Conservation (phyloP, 352 stramenopile species). For the Thalassiosira hispida region DNA sequence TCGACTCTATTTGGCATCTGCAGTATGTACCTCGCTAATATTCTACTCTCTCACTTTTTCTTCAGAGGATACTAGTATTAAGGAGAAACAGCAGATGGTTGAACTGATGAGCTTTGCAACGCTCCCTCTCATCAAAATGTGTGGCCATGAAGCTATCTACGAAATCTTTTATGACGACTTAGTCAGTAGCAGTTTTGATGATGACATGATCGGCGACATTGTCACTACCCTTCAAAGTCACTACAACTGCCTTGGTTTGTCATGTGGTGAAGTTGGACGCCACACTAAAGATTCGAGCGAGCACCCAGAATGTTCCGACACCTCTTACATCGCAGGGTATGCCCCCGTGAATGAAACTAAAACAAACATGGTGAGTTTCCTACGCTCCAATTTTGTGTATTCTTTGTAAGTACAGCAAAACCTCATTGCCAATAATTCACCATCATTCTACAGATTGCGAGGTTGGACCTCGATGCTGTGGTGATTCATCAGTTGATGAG, state of each 20-base stretch:
- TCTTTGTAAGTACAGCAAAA: slow-evolving; percentile 10
- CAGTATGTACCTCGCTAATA: slow-evolving; percentile 21
- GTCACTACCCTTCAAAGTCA: slow-evolving; percentile 58
- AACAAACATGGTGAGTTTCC: slow-evolving; percentile 64
- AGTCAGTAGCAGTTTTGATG: slow-evolving; percentile 40
- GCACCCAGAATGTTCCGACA: slow-evolving; percentile 47
- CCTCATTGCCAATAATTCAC: neutral
- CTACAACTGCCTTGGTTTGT: slow-evolving; percentile 77
- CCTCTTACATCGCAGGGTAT: slow-evolving; percentile 55
- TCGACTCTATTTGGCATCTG: slow-evolving; percentile 44
- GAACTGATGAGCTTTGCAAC: slow-evolving; percentile 75
- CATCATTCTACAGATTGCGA: slow-evolving; percentile 39
- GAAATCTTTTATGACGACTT: slow-evolving; percentile 58
- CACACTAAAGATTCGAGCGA: slow-evolving; percentile 25
- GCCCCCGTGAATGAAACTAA: slow-evolving; percentile 44
- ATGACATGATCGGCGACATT: slow-evolving; percentile 33
- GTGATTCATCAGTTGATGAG: slow-evolving; percentile 78
- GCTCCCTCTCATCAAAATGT: slow-evolving; percentile 71
- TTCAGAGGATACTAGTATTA: slow-evolving; percentile 42
- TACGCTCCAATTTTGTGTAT: slow-evolving; percentile 20
- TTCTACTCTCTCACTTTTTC: slow-evolving; percentile 55
- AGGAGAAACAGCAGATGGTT: slow-evolving; percentile 59
- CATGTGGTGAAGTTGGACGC: slow-evolving; percentile 65
- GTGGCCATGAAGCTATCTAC: slow-evolving; percentile 57
- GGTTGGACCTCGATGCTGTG: slow-evolving; percentile 78